Conservation (phyloP, 345 rosid genomes). For the Lepidium aucheri region DNA sequence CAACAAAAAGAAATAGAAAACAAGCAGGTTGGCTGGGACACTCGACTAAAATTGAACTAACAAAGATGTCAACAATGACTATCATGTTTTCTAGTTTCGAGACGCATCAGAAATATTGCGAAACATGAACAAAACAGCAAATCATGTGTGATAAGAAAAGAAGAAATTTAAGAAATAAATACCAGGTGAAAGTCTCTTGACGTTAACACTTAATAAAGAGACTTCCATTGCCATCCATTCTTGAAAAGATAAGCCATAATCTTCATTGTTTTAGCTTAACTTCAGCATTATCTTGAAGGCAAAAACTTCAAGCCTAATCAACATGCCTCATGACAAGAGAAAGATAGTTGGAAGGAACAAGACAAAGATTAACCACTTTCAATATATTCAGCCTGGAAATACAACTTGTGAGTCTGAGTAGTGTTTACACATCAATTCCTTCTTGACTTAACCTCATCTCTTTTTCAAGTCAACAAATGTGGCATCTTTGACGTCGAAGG, state of each 20-base stretch:
- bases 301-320: not conserved
- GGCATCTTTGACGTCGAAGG: not conserved
- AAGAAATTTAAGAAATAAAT: not conserved
- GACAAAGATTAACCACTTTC: not conserved
- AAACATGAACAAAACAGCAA: not conserved
- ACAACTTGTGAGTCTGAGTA: not conserved
- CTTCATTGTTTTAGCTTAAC: not conserved
- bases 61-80: not conserved
- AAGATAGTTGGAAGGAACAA: slow-evolving; percentile 3
- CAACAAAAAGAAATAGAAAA: not conserved
- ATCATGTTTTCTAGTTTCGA: not conserved
- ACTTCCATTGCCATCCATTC: not conserved
- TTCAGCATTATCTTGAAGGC: slow-evolving; percentile 2
- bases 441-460: not conserved
- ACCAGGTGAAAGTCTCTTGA: not conserved
- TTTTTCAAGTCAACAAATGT: slow-evolving; percentile 11
- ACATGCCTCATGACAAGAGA: slow-evolving; percentile 7
- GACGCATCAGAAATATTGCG: not conserved
- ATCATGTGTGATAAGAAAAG: not conserved
- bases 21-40: not conserved
- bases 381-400: not conserved
- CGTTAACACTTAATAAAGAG: not conserved
- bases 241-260: not conserved
- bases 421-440: not conserved
- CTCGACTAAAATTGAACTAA: not conserved